Conservation (phyloP, 768 basidiomycete genomes). For the Gymnopilus junonius region DNA sequence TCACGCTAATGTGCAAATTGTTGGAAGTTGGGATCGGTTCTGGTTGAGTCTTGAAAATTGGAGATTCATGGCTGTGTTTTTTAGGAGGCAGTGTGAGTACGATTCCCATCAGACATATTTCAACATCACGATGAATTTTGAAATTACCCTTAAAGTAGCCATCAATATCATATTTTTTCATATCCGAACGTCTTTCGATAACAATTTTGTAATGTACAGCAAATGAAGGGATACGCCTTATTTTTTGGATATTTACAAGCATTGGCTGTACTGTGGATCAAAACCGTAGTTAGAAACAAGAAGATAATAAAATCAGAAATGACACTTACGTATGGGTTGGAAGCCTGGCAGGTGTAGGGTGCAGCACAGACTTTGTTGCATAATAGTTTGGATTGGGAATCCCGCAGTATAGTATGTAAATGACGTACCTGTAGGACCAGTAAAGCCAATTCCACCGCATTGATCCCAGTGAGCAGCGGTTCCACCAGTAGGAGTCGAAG, state of each 20-base stretch:
- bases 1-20: too few species aligned
- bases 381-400: neutral
- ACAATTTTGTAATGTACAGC: neutral
- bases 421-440: slow-evolving; percentile 18
- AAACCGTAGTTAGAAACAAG: neutral
- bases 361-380: slow-evolving; percentile 12
- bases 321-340: slow-evolving; percentile 19
- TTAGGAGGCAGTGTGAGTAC: too few species aligned
- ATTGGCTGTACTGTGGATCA: slow-evolving; percentile 19
- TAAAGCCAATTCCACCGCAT: slow-evolving; percentile 27
- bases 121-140: neutral
- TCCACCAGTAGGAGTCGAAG: slow-evolving; percentile 11
- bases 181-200: too few species aligned
- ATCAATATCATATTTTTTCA: too few species aligned
- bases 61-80: too few species aligned
- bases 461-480: slow-evolving; percentile 24
- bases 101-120: too few species aligned
- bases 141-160: too few species aligned
- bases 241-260: slow-evolving; percentile 11
- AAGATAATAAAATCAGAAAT: neutral
- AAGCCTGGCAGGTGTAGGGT: slow-evolving; percentile 21
- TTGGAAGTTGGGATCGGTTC: too few species aligned
- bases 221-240: neutral
- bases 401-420: neutral
- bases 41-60: too few species aligned